Evolutionary conservation across 768 basidiomycete species (phyloP), one percentile per base, ranked within the genome.

Genomic region (Kwoniella dejecticola): DNA sequence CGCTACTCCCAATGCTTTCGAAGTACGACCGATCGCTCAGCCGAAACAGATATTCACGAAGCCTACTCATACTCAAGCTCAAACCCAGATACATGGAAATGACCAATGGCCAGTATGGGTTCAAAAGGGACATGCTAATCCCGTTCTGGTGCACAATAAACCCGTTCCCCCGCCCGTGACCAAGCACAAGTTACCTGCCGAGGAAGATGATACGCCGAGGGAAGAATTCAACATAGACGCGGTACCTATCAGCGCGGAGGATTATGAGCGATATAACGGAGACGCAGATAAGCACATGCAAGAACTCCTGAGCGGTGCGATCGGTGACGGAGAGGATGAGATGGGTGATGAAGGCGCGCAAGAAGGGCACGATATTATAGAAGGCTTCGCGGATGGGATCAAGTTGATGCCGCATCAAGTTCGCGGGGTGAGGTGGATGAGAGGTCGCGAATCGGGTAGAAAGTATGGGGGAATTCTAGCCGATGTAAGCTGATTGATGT

Each of bases 381-480:
- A 87, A 11, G 93, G 89, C 0, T 95, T 97, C 76, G 81, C 81
- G 3, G 85, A 87, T 0, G 84, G 84, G 1, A 84, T 91, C 21
- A 81, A 72, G 44, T 81, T 98, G 21, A 81, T 95, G 67, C 89
- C 91, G 1, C 94, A 97, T 78, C 96, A 99, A 70, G 82, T 96
- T 8, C 80, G 89, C 48, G 91, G 91, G 21, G 83, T 92, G 0
- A 79, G 79, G 24, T 99, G 94, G 94, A 93, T 99, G 89, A 82
- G 81, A 23, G 85, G 87, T 6, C 84, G 94, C 19, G 95, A 98
- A 79, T 77, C 83, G 7, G 87, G 85, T 30, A 90, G 90, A 79
- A 86, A 87, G 67, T 81, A 71, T 6, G 94, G 95, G 1, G 95
- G 95, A 0, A 92, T 97, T 67, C 80, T 96, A 13, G 92, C 92